phyloP scores from a whole-genome alignment of 2,329 filamentous ascomycete species.

The Ceratocystis lukuohia region DNA sequence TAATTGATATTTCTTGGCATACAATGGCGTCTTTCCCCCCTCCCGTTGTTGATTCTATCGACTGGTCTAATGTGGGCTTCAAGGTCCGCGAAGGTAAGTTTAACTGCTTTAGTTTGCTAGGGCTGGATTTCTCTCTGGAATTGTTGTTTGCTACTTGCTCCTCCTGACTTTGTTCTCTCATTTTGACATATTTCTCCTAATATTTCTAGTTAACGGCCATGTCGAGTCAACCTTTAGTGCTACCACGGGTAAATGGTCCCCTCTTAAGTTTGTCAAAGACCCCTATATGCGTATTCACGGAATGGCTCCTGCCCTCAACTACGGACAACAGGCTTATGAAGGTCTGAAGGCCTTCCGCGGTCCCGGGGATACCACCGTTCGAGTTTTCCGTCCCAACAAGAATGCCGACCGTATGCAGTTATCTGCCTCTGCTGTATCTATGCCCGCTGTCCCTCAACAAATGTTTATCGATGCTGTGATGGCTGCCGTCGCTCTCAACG shows the following conservation, averaged over 20 bases:
- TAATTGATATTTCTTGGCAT: background rate
- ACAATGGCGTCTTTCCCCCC: conserved; percentile 50
- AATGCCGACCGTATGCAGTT: conserved; percentile 78
- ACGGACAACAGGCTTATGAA: conserved; percentile 94
- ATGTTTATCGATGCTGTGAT: conserved; percentile 65
- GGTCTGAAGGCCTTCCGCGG: conserved; percentile 92
- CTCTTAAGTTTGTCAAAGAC: conserved; percentile 65
- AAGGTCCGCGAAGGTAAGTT: conserved; percentile 68
- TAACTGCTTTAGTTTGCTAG: background rate
- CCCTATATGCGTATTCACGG: conserved; percentile 83
- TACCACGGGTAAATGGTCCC: conserved; percentile 61
- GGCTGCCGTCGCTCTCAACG: conserved; percentile 75
- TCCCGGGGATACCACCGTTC: conserved; percentile 54
- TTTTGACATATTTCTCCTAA: background rate
- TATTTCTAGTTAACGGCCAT: conserved; percentile 70
- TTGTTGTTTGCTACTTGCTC: background rate
- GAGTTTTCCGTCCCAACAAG: conserved; percentile 74
- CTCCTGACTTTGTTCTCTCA: background rate
- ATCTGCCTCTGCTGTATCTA: conserved; percentile 69
- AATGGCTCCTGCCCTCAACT: conserved; percentile 91
- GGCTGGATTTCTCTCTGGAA: conserved; percentile 4
- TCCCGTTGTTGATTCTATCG: conserved; percentile 65
- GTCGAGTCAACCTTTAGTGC: conserved; percentile 75
- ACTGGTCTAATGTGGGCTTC: conserved; percentile 92
- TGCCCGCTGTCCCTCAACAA: conserved; percentile 64